Evolutionary conservation across 495 filamentous ascomycete species (phyloP).

Genomic region (Aspergillus nanangensis): DNA sequence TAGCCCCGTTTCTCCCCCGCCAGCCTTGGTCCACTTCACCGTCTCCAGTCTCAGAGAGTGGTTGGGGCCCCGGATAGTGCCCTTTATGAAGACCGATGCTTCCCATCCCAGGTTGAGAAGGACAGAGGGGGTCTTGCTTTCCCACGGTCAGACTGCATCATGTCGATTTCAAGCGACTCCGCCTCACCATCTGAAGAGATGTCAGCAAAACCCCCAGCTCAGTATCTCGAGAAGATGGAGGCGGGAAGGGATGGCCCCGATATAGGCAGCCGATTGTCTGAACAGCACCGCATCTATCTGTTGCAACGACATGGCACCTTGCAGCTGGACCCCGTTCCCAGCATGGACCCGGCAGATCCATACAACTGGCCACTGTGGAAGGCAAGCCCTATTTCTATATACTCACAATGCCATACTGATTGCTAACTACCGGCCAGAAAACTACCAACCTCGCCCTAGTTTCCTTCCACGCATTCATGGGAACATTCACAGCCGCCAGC

Average conservation of each 20-base stretch:
- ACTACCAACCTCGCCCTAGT: conserved; percentile 47
- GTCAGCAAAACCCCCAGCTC: conserved; percentile 6
- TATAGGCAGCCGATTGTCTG: conserved; percentile 17
- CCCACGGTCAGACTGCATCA: too few species aligned
- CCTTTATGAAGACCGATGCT: too few species aligned
- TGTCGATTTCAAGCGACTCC: background rate
- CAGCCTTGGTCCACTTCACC: background rate
- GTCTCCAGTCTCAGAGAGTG: too few species aligned
- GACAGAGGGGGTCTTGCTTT: too few species aligned
- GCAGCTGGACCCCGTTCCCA: conserved; percentile 49
- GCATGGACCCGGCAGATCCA: conserved; percentile 44
- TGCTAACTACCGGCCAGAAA: conserved; percentile 34
- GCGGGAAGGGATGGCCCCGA: conserved; percentile 2
- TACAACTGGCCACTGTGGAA: conserved; percentile 53
- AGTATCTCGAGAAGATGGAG: conserved; percentile 26
- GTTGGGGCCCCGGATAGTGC: background rate
- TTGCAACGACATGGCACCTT: conserved; percentile 49
- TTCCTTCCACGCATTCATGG: conserved; percentile 53
- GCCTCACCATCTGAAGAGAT: background rate
- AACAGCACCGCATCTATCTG: conserved; percentile 42
- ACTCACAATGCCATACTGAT: background rate
- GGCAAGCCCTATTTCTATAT: conserved; percentile 19
- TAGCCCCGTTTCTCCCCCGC: background rate
- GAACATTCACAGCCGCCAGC: conserved; percentile 50
- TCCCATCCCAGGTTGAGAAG: too few species aligned